Base-by-base conservation (phyloP, 805 yeast species). In the Metschnikowia hibisci region DNA sequence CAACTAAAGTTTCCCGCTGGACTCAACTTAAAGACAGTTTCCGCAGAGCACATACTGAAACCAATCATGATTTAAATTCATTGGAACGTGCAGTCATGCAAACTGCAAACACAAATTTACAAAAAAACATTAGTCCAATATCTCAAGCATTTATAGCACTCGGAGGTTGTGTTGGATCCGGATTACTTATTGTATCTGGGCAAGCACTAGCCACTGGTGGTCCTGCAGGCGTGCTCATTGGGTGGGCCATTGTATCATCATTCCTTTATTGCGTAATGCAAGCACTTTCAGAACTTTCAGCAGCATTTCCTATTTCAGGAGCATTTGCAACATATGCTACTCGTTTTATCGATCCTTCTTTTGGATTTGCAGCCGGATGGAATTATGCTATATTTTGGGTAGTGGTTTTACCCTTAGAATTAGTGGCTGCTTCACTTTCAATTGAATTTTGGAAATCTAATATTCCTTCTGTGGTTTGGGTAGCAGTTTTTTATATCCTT, bases 311-410 rank as follows among this genome's bases (percentile, higher is more conserved):
- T 3, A 68, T 69, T 14, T 56, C 64, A 7, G 74, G 74, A 9
- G 63, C 72, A 2, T 69, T 69, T 52, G 69, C 72, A 9, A 62
- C 69, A 3, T 67, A 66, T 43, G 66, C 72, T 28, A 62, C 65
- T 1, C 53, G 71, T 14, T 69, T 69, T 43, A 62, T 69, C n/a
- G 73, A 68, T 48, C 69, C 70, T 1, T 65, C 71, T 15, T 67
- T 69, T 62, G 74, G 74, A 6, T 69, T 68, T 47, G 74, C 74
- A n/a, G 65, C 62, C 42, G 74, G 72, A 13, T 67, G 70, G 69
- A 69, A 69, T 56, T 69, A 69, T 48, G 71, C 73, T 20, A 44
- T 66, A 33, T 69, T 68, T 50, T 69, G 73, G 74, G 67, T 67
- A n/a, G 56, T 69, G 23, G 73, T 69, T 26, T 52, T 67, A 43